Evolutionary conservation across 352 stramenopile species (phyloP), one percentile per base, ranked within the genome.

Genomic region (Thraustotheca clavata): DNA sequence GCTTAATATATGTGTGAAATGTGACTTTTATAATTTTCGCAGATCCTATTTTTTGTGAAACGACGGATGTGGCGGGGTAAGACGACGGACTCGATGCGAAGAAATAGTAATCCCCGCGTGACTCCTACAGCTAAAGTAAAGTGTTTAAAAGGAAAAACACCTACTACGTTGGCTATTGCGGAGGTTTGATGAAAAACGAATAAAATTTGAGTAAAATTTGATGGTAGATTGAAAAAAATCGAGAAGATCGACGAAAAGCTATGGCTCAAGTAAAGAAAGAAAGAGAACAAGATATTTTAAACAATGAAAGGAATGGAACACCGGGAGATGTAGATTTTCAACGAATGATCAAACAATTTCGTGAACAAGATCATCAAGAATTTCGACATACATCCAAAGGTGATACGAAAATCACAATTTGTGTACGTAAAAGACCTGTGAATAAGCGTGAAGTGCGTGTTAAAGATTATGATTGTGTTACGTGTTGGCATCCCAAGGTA

Each of bases 391-490:
- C 71, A 0, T 59, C 70, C 9, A 68, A 75, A 3, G 79, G 72
- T 4, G 80, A 93, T 43, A 88, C 74, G 16, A 94, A 95, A 69
- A 98, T 99, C 71, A 91, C 89, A 29, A 97, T 99, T 20, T 95
- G 97, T 49, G 92, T 99, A 39, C 85, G 96, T 39, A 99, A 99
- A 73, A 83, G 96, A 18, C 96, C 96, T 0, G 81, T 99, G 71
- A 98, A 91, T 55, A 76, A 82, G 41, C 87, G 82, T 24, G 94
- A 98, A 75, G 69, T 91, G 52, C 90, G 91, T 71, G 87, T 85
- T 32, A 76, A 83, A 43, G 96, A 99, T 73, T 97, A 98, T 68
- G 96, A 99, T 76, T 90, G 93, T 4, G 86, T 99, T 0, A 98
- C 91, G 50, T 97, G 87, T 46, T 76, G 96, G 35, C 97, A 98